Evolutionary conservation across 495 filamentous ascomycete species (phyloP).

Genomic region (Neurospora tetraspora): DNA sequence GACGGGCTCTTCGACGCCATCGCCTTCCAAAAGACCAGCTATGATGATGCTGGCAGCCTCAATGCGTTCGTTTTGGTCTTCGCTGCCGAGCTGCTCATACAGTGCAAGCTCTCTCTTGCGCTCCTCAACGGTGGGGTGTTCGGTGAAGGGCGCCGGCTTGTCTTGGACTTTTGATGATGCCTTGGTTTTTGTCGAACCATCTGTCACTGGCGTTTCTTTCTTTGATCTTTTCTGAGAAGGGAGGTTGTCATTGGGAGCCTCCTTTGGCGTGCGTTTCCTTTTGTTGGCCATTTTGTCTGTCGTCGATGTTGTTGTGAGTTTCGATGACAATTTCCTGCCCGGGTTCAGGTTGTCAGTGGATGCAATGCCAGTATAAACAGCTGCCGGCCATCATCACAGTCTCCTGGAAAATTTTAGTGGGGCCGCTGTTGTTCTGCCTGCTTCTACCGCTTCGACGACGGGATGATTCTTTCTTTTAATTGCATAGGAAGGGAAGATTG

Average conservation of each 20-base stretch:
- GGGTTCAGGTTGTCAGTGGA: not conserved
- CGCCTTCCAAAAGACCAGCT: slow-evolving; percentile 30
- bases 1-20: slow-evolving; percentile 32
- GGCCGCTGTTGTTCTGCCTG: not conserved
- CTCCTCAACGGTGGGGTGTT: slow-evolving; percentile 30
- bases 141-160: slow-evolving; percentile 30
- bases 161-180: slow-evolving; percentile 1
- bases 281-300: slow-evolving; percentile 27
- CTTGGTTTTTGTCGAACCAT: slow-evolving; percentile 7
- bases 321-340: not conserved
- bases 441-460: not conserved
- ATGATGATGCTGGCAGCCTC: slow-evolving; percentile 40
- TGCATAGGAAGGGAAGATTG: not conserved
- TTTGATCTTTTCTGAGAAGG: slow-evolving; percentile 35
- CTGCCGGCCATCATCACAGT: not conserved
- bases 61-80: slow-evolving; percentile 39
- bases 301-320: not conserved
- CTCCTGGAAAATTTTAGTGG: not conserved
- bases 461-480: not conserved
- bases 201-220: slow-evolving; percentile 16
- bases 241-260: slow-evolving; percentile 20
- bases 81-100: slow-evolving; percentile 43
- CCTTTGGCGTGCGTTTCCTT: slow-evolving; percentile 33
- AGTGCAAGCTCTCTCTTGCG: slow-evolving; percentile 38
- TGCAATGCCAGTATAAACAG: not conserved